Percentiles rank a stretch among this genome's conserved stretches.
Evolutionary conservation across 805 yeast genomes (phyloP).

Genomic region (Saccharomycopsis sp.): DNA sequence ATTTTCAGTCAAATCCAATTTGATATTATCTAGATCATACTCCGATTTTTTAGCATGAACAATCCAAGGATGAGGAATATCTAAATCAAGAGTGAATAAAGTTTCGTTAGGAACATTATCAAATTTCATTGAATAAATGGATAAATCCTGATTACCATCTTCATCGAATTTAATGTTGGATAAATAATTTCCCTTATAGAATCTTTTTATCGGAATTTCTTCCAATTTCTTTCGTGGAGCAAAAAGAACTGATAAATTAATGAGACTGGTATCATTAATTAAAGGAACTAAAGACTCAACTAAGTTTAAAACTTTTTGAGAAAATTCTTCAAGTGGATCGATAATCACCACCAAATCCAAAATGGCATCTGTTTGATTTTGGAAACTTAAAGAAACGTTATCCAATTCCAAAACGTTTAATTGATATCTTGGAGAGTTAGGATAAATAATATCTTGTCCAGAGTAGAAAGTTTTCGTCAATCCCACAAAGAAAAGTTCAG

Average conservation of each 20-base stretch:
- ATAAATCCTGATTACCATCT: constrained; percentile 19
- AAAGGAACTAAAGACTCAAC: constrained; percentile 32
- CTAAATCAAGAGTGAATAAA: constrained; percentile 44
- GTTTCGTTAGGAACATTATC: constrained; percentile 39
- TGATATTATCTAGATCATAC: constrained; percentile 56
- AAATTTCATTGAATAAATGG: constrained; percentile 26
- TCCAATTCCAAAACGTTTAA: constrained; percentile 6
- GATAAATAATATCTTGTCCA: constrained; percentile 1
- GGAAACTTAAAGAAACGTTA: constrained; percentile 2
- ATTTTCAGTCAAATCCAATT: constrained; percentile 29
- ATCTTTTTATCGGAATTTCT: constrained; percentile 42
- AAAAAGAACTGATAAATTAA: constrained; percentile 43
- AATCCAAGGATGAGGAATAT: constrained; percentile 62
- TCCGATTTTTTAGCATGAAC: constrained; percentile 39
- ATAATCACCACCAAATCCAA: constrained; percentile 45
- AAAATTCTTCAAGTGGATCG: constrained; percentile 62
- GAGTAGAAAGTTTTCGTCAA: constrained; percentile 34
- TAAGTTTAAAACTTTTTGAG: constrained; percentile 53
- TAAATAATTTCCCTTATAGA: constrained; percentile 41
- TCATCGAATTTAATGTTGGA: constrained; percentile 24
- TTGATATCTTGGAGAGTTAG: constrained; percentile 11
- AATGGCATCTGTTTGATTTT: constrained; percentile 2
- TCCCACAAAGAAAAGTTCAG: constrained; percentile 35
- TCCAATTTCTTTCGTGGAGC: constrained; percentile 40
- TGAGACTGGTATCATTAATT: constrained; percentile 26